Evolutionary conservation across 768 basidiomycete genomes (phyloP), one percentile per base, ranked within the genome.

Genomic region (Strobilomyces confusus): DNA sequence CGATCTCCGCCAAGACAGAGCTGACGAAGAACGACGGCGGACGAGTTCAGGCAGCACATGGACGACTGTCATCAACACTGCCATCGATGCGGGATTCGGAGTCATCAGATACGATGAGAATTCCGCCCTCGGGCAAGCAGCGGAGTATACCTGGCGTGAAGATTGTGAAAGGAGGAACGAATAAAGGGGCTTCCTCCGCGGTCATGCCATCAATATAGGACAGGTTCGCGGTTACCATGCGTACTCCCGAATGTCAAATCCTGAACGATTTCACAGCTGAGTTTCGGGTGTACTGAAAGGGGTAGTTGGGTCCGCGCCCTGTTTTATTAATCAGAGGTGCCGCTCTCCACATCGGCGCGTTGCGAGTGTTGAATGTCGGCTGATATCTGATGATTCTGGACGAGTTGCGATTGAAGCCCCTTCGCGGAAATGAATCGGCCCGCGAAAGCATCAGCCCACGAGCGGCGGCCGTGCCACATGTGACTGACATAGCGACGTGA

Each of bases 131-230:
- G n/a, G 56, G 44, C 54, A 67, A 60, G 49, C 63, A 62, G 47
- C 67, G 62, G 55, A 59, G 57, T 57, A 61, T 69, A 61, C 68
- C 69, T 36, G 69, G 68, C 36, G 68, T 69, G 15, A 69, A 65
- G 67, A 71, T 69, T 48, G 42, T 65, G 50, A 69, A 65, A 38
- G 58, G 53, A 15, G 49, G 50, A 7, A n/a, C 57, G 42, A 58
- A 57, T 53, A 60, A 59, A 47, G 59, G 59, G 41, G 49, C 25
- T 4, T 11, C 44, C 9, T 55, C 32, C 4, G 37, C 25, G 17
- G 40, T 48, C 55, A 46, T 41, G 42, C 55, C 54, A 41, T 58
- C 52, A 33, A 51, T 34, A 40, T 51, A 52, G 50, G n/a, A 25
- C 47, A 38, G 36, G 40, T 48, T 55, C 43, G 44, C 33, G 26